Evolutionary conservation across 2,329 filamentous ascomycete genomes (phyloP).

Genomic region (Fusarium nisikadoi): DNA sequence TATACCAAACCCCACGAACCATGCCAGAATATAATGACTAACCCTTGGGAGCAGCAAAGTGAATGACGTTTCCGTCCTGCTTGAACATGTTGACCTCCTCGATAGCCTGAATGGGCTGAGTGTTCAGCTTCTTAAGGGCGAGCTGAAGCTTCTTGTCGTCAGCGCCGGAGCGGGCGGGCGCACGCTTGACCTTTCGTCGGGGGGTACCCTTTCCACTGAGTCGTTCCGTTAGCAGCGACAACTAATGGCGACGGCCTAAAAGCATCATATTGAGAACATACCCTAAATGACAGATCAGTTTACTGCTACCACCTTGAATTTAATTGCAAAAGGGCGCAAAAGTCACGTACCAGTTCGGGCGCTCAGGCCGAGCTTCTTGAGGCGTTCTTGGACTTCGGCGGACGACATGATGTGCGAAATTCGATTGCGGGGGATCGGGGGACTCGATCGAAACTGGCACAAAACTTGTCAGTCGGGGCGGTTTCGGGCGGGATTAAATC

Average conservation of each 20-base stretch:
- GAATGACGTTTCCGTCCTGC: constrained; percentile 99
- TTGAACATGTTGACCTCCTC: constrained; percentile 99
- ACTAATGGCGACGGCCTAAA: constrained; percentile 24
- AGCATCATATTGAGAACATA: constrained; percentile 46
- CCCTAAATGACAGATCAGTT: constrained; percentile 47
- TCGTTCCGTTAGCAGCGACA: constrained; percentile 45
- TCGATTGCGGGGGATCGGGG: constrained; percentile 46
- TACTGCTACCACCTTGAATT: background rate
- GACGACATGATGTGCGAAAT: constrained; percentile 57
- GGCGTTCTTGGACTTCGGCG: constrained; percentile 65
- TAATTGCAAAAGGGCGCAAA: constrained; percentile 2
- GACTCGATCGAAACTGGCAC: constrained; percentile 44
- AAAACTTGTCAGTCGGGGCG: constrained; percentile 44
- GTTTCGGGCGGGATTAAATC: constrained; percentile 38
- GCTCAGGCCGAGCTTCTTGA: constrained; percentile 66
- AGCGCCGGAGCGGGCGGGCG: constrained; percentile 88
- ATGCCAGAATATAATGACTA: constrained; percentile 51
- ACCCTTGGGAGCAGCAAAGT: constrained; percentile 99
- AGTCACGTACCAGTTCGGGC: constrained; percentile 74
- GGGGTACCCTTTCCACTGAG: constrained; percentile 94
- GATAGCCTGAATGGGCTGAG: constrained; percentile 98
- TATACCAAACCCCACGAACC: constrained; percentile 34
- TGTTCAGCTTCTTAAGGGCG: constrained; percentile 98
- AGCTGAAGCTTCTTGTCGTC: constrained; percentile 99
- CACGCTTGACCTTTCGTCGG: constrained; percentile 98